phyloP scores from a whole-genome alignment of 768 basidiomycete genomes.

The Gloeophyllum trabeum region DNA sequence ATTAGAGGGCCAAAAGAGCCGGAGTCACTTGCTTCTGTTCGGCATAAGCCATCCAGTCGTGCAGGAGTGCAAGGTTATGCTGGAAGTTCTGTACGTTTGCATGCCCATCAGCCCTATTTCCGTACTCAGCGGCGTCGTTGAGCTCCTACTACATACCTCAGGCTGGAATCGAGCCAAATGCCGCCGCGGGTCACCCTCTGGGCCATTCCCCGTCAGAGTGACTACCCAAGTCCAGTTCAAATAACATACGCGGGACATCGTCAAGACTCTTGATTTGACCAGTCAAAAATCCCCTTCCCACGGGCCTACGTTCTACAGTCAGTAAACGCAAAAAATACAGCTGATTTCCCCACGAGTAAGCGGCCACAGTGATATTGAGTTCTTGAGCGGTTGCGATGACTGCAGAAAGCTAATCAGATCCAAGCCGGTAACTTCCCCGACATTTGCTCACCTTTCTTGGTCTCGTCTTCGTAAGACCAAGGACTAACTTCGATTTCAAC shows the following conservation, averaged over 20 bases:
- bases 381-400: slow-evolving; percentile 44
- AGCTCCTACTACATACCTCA: slow-evolving; percentile 13
- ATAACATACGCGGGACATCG: slow-evolving; percentile 20
- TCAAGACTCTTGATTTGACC: slow-evolving; percentile 30
- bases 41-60: slow-evolving; percentile 27
- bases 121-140: neutral
- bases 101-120: neutral
- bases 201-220: too few relatives aligned
- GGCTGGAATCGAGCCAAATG: slow-evolving; percentile 23
- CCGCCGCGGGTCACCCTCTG: slow-evolving; percentile 25
- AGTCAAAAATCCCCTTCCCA: slow-evolving; percentile 42
- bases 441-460: slow-evolving; percentile 26
- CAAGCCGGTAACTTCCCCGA: neutral
- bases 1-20: slow-evolving; percentile 18
- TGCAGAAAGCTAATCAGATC: slow-evolving; percentile 4
- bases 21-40: slow-evolving; percentile 28
- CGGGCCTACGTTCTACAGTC: slow-evolving; percentile 26
- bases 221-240: too few relatives aligned
- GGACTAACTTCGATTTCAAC: slow-evolving; percentile 63
- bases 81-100: slow-evolving; percentile 19
- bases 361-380: slow-evolving; percentile 46
- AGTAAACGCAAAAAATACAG: neutral
- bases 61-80: slow-evolving; percentile 30
- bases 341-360: slow-evolving; percentile 36
- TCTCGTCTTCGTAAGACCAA: slow-evolving; percentile 44